These are phyloP conservation scores for Kazachstania kunashirensis DNA, from an alignment of 805 yeast species.

Conservation along the genomic window DNA sequence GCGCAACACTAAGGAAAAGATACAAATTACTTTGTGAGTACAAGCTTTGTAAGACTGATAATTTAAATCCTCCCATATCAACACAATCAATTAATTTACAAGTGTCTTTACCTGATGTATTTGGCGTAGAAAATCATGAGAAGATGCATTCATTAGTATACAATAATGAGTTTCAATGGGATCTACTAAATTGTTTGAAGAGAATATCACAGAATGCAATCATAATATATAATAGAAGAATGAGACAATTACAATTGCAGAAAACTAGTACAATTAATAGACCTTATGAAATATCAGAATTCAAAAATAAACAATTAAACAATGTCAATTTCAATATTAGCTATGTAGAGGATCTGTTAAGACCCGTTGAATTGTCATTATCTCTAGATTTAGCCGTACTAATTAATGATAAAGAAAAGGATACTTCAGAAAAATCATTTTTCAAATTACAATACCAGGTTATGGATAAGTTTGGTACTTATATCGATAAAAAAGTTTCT, in stretches of 20 bases:
- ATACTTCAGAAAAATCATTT: conserved; percentile 20
- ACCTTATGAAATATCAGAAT: conserved; percentile 22
- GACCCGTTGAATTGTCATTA: conserved; percentile 26
- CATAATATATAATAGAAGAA: conserved; percentile 23
- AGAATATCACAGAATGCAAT: conserved; percentile 23
- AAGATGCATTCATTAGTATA: conserved; percentile 14
- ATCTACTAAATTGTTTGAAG: conserved; percentile 17
- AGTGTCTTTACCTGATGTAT: conserved; percentile 12
- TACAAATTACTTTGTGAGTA: conserved; percentile 29
- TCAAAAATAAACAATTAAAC: conserved; percentile 12
- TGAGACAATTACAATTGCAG: conserved; percentile 26
- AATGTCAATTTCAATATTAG: conserved; percentile 20
- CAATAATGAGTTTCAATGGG: conserved; percentile 20
- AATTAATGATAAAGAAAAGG: conserved; percentile 21
- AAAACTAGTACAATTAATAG: conserved; percentile 21
- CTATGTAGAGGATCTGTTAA: conserved; percentile 26
- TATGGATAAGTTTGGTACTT: conserved; percentile 18
- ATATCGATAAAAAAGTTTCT: conserved; percentile 18
- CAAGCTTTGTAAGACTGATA: conserved; percentile 19
- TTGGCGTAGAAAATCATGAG: conserved; percentile 8
- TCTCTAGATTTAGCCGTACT: conserved; percentile 28
- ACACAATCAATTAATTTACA: conserved; percentile 16
- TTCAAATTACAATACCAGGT: conserved; percentile 25
- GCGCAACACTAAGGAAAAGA: conserved; percentile 33
- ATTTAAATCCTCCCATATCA: conserved; percentile 13